Evolutionary conservation across 768 basidiomycete genomes (phyloP), one percentile per base, ranked within the genome.

Genomic region (Boletus edulis): DNA sequence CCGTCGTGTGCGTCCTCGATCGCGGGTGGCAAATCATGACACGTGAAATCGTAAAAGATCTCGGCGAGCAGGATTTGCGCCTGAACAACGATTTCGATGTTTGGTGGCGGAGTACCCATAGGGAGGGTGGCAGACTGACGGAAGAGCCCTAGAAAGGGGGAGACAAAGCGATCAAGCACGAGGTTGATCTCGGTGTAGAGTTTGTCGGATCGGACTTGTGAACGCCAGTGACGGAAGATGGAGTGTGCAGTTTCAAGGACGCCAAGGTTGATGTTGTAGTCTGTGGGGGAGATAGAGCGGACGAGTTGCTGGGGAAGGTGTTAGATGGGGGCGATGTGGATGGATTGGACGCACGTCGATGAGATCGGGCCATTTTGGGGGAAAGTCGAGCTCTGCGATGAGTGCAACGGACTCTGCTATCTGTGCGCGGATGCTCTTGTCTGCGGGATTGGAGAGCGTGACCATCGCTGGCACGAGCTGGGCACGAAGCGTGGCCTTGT

Each of bases 241-340:
- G 93, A 95, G 69, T 98, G 97, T 0, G 94, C 94, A 0, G 94
- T 94, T 66, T 97, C 84, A 42, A 99, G 80, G 10, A 99, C 91
- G 46, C 90, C 91, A 22, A 95, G 77, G 70, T 97, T 98, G 59
- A 91, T 70, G 55, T 86, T 85, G 67, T 92, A 95, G 62, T 96
- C 85, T 3, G 86, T 81, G 5, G 77, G 74, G 3, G 92, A 93
- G 14, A 98, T 80, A 35, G 91, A 93, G 18, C 73, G 68, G 18
- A 96, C 90, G 43, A 99, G 85, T 89, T 94, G 92, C 94, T 97
- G 62, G 34, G 29, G 35, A 46, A 47, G 14, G 49, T n/a, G 59
- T 65, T 1, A 65, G 64, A 53, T 49, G 48, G 13, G 32, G 4
- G 40, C 37, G 54, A 58, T 61, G 22, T 32, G 32, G 32, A 34